Evolutionary conservation across 208 protist species (phyloP), one percentile per base, ranked within the genome.

Genomic region (Wallacemonas sp.): DNA sequence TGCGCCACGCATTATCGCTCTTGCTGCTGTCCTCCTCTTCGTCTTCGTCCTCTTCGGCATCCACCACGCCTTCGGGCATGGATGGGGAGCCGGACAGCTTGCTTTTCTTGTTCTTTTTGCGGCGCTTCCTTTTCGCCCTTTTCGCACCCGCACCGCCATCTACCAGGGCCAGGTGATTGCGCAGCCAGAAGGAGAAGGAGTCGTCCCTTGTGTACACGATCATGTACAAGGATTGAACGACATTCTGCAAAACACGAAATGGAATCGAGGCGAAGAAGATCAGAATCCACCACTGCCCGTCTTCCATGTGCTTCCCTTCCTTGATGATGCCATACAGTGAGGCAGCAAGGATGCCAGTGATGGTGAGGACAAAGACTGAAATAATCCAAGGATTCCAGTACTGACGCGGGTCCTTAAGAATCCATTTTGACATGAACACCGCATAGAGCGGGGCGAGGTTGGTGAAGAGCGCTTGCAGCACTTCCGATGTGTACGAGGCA

Each of bases 151-250:
- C n/a, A n/a, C n/a, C n/a, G n/a, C n/a, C n/a, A n/a, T 15, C 19
- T 5, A 24, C 41, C 30, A 46, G 49, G 6, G 46, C 55, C 11
- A 80, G 60, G 39, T 65, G 46, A 12, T 41, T 31, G 26, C 65
- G 55, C 14, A 88, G 70, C 75, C 75, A 86, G 61, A 68, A 44
- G n/a, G 80, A 45, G 36, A 89, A 88, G 17, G 56, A 59, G 1
- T 77, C 63, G 58, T 90, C 80, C 51, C 67, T 69, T 0, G 89
- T 95, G 76, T 91, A 95, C 24, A 83, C 55, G 44, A 95, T 84
- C 89, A 95, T 92, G 66, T 91, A 95, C 41, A 90, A 61, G 19
- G 79, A 82, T 65, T 95, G 89, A 69, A 71, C 77, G n/a, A 92
- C 76, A 62, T 95, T 92, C 83, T 90, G 87, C 27, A 93, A 64